Conservation (phyloP, 306 rosid species). For the Bauhinia variegata region DNA sequence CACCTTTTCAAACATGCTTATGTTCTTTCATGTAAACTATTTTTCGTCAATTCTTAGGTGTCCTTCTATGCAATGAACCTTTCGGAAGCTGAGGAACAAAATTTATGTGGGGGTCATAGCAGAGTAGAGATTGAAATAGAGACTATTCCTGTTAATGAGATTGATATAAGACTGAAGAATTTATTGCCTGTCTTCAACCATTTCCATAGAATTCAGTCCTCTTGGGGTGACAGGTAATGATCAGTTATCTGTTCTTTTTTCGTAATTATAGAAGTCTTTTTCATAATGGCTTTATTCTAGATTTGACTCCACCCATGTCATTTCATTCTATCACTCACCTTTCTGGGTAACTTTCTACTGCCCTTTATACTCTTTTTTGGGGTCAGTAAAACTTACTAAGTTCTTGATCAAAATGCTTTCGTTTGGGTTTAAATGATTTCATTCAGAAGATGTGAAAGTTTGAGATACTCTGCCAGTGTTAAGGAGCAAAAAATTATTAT, state of each 20-base stretch:
- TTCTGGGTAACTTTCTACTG: too few species aligned
- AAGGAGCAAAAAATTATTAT: not conserved
- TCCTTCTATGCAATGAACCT: conserved; percentile 66
- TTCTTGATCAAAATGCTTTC: not conserved
- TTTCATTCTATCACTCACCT: conserved; percentile 1
- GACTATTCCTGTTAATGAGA: conserved; percentile 61
- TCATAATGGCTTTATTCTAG: not conserved
- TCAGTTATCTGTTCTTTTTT: conserved; percentile 11
- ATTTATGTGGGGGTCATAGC: conserved; percentile 36
- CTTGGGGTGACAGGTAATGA: conserved; percentile 80
- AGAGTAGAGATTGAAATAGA: conserved; percentile 88
- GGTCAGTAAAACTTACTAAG: too few species aligned
- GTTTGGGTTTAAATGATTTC: conserved; percentile 3
- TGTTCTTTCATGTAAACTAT: conserved; percentile 36
- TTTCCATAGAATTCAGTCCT: conserved; percentile 64
- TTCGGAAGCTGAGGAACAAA: conserved; percentile 52
- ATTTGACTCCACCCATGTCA: not conserved
- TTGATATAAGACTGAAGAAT: conserved; percentile 80
- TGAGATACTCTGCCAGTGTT: not conserved
- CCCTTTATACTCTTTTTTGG: too few species aligned
- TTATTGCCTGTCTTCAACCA: conserved; percentile 80
- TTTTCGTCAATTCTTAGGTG: conserved; percentile 52
- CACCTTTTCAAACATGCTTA: conserved; percentile 26
- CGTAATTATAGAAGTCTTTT: conserved; percentile 9
- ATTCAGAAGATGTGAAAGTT: not conserved